Percentiles rank a stretch among this genome's conserved stretches.
phyloP scores from a whole-genome alignment of 129 eudicot species.

The Pseudognaphalium luteoalbum region DNA sequence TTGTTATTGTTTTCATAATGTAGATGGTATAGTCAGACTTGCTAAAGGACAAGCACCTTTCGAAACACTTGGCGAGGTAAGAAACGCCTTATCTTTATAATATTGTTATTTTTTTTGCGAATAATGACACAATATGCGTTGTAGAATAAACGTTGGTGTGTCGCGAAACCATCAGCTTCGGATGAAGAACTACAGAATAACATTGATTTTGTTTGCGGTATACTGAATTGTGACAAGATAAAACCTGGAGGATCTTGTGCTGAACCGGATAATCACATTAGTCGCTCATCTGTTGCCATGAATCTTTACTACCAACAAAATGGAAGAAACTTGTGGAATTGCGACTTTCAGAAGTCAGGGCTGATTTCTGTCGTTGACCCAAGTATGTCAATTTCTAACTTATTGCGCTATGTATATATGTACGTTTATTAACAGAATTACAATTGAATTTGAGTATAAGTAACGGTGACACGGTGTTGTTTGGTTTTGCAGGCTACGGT shows the following conservation, averaged over 20 bases:
- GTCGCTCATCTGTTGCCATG: conserved; percentile 53
- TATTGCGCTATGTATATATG: neutral
- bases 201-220: conserved; percentile 35
- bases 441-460: neutral
- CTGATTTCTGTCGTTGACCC: conserved; percentile 42
- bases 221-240: conserved; percentile 31
- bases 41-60: conserved; percentile 40
- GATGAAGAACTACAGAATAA: conserved; percentile 26
- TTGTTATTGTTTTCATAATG: neutral
- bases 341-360: conserved; percentile 41
- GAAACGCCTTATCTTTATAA: too few relatives aligned
- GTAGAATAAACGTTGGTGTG: conserved; percentile 38
- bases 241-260: conserved; percentile 38
- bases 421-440: neutral
- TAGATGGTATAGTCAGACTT: conserved; percentile 26
- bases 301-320: conserved; percentile 46
- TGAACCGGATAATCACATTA: conserved; percentile 21
- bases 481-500: conserved; percentile 39
- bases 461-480: neutral
- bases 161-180: conserved; percentile 44
- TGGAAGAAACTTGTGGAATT: conserved; percentile 38
- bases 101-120: neutral
- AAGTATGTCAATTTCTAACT: conserved; percentile 31
- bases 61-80: neutral
- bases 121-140: conserved; percentile 11